A percentile compares a stretch with the other conserved stretches of the same genome.
Conservation (phyloP, 1,284 basidiomycete genomes). For the Coniferiporia sulphurascens region DNA sequence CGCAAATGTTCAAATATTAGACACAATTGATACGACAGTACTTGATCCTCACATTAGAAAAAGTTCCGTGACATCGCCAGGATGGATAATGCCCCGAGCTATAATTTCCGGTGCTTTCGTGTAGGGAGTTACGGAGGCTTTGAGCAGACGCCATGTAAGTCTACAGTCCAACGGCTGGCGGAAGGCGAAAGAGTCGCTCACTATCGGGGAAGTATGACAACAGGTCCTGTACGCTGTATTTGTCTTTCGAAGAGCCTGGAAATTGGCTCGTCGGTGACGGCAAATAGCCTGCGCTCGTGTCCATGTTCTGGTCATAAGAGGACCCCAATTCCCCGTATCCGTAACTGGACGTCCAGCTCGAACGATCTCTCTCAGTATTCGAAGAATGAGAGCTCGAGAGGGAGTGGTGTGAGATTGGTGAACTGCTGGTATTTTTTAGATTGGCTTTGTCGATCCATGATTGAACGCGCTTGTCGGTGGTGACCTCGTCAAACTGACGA, state of each 20-base stretch:
- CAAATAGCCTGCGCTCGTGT: constrained; percentile 10
- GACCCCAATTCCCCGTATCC: constrained; percentile 13
- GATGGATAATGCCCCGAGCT: constrained; percentile 41
- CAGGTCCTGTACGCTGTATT: constrained; percentile 10
- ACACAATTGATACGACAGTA: background rate
- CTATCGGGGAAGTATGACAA: constrained; percentile 13
- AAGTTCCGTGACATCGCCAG: constrained; percentile 53
- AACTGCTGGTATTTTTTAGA: background rate
- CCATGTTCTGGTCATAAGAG: constrained; percentile 2
- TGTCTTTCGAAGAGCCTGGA: background rate
- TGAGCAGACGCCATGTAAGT: background rate
- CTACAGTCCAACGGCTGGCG: background rate
- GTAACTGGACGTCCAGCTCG: constrained; percentile 12
- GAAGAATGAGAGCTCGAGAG: constrained; percentile 7
- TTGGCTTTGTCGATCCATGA: constrained; percentile 35
- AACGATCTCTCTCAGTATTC: constrained; percentile 5
- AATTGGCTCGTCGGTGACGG: constrained; percentile 7
- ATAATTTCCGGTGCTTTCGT: constrained; percentile 36
- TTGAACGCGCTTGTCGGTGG: constrained; percentile 36
- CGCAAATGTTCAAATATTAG: background rate
- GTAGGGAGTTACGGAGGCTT: constrained; percentile 2
- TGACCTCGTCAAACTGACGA: constrained; percentile 42
- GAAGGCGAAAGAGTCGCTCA: constrained; percentile 1
- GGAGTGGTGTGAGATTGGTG: constrained; percentile 29
- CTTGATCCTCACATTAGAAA: constrained; percentile 46